These are phyloP conservation scores for Physaria fendleri DNA, from an alignment of 345 rosid genomes.

Conservation along the genomic window DNA sequence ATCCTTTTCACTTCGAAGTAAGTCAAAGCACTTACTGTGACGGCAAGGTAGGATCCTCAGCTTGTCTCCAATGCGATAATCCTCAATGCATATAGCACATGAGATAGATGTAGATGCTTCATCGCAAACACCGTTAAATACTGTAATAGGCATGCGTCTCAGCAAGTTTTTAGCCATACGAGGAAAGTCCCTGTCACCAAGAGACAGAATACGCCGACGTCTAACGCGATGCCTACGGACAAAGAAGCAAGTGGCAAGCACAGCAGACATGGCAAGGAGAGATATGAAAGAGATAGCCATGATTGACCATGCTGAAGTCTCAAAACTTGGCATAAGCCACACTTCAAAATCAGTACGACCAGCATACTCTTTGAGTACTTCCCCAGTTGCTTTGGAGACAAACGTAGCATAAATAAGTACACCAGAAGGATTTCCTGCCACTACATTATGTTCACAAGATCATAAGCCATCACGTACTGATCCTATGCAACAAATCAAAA, in stretches of 20 bases:
- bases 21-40: conserved; percentile 63
- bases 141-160: conserved; percentile 63
- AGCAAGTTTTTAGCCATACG: conserved; percentile 67
- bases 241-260: conserved; percentile 90
- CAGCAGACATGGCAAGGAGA: conserved; percentile 95
- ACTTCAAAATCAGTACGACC: conserved; percentile 55
- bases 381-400: conserved; percentile 69
- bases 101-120: conserved; percentile 70
- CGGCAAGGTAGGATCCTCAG: conserved; percentile 84
- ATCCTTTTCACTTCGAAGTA: not conserved
- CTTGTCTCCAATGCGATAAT: conserved; percentile 75
- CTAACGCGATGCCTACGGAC: conserved; percentile 84
- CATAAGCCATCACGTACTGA: not conserved
- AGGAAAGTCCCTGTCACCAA: conserved; percentile 50
- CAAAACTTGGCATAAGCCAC: conserved; percentile 71
- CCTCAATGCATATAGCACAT: conserved; percentile 91
- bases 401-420: conserved; percentile 71
- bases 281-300: conserved; percentile 93
- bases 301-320: conserved; percentile 90
- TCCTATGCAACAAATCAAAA: not conserved
- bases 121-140: conserved; percentile 69
- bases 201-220: conserved; percentile 42
- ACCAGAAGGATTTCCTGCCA: conserved; percentile 89
- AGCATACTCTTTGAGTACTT: conserved; percentile 46
- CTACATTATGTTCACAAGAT: conserved; percentile 36